These are phyloP conservation scores for Favolaschia claudopus DNA, from an alignment of 768 basidiomycete genomes.

Conservation along the genomic window DNA sequence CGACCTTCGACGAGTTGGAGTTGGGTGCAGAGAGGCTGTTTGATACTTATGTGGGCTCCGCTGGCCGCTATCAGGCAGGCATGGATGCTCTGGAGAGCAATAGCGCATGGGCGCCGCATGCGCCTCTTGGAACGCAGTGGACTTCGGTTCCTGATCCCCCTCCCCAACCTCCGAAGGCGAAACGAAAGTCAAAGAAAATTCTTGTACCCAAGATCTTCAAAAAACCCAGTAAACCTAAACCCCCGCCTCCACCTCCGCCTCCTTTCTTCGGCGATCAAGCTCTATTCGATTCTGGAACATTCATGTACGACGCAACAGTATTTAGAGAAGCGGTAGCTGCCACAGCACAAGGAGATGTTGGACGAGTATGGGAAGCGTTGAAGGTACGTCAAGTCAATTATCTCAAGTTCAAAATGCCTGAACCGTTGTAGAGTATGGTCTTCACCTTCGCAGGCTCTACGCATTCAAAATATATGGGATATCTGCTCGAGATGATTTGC, in stretches of 20 bases:
- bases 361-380: constrained; percentile 29
- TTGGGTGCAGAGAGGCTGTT: not conserved
- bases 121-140: constrained; percentile 3
- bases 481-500: constrained; percentile 40
- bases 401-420: too few species aligned
- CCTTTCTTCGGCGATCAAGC: not conserved
- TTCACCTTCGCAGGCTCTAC: constrained; percentile 43
- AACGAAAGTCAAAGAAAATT: not conserved
- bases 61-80: not conserved
- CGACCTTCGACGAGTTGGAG: not conserved
- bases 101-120: not conserved
- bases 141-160: not conserved
- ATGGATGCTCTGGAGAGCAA: not conserved
- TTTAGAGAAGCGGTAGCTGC: constrained; percentile 20
- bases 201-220: not conserved
- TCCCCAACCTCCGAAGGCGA: not conserved
- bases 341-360: constrained; percentile 28
- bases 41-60: not conserved
- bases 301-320: not conserved
- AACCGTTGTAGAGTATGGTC: constrained; percentile 30
- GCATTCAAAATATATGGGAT: constrained; percentile 41
- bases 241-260: not conserved
- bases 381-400: constrained; percentile 26
- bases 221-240: not conserved
- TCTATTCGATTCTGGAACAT: not conserved